Conservation (phyloP, 495 filamentous ascomycete species). For the Neurospora africana region DNA sequence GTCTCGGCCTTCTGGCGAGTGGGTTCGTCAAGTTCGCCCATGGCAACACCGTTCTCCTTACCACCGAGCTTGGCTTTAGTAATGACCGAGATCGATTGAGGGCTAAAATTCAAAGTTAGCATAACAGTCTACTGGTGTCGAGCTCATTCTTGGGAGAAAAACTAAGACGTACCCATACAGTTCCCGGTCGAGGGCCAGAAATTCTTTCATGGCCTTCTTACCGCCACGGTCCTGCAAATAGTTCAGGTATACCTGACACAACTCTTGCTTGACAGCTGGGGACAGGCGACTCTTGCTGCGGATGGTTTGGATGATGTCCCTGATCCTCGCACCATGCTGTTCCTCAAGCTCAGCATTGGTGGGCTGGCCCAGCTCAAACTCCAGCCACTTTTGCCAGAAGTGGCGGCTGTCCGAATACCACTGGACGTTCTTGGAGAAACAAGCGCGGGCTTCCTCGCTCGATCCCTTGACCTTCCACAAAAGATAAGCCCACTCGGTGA, state of each 20-base stretch:
- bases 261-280: conserved; percentile 56
- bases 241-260: conserved; percentile 68
- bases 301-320: conserved; percentile 70
- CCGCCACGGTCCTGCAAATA: conserved; percentile 79
- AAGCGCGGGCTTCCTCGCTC: conserved; percentile 71
- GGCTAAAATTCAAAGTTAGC: conserved; percentile 23
- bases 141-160: neutral
- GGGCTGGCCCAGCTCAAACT: conserved; percentile 84
- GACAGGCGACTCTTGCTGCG: conserved; percentile 64
- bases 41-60: conserved; percentile 51
- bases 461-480: conserved; percentile 87
- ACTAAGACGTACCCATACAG: conserved; percentile 59
- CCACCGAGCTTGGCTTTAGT: conserved; percentile 28
- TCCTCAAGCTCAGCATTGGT: conserved; percentile 55
- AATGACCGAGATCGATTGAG: conserved; percentile 36
- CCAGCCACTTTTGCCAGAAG: conserved; percentile 86
- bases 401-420: conserved; percentile 78
- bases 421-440: conserved; percentile 73
- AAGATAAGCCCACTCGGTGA: conserved; percentile 80
- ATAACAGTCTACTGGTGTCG: neutral
- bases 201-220: conserved; percentile 78
- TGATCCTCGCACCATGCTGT: conserved; percentile 61
- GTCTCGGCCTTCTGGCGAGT: conserved; percentile 52
- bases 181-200: conserved; percentile 72
- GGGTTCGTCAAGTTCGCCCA: conserved; percentile 52